phyloP scores from a whole-genome alignment of 352 stramenopile genomes.

The Pythium chondricola region DNA sequence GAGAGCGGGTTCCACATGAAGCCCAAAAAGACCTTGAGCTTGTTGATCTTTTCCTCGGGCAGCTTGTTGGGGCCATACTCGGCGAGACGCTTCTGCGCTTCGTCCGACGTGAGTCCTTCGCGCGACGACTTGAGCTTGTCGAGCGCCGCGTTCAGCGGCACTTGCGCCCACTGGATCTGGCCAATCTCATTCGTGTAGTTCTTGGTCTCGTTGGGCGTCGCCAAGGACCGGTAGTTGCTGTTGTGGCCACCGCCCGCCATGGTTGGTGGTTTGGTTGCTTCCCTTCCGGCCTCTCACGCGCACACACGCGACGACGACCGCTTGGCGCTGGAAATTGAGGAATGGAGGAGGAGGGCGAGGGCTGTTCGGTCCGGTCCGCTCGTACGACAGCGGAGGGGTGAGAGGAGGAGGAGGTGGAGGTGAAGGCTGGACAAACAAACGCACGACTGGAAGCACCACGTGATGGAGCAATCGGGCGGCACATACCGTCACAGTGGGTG shows the following conservation, averaged over 20 bases:
- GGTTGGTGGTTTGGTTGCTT: conserved; percentile 25
- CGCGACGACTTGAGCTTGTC: conserved; percentile 77
- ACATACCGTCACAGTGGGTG: conserved; percentile 3
- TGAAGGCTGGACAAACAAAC: too few relatives aligned
- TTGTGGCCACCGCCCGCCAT: conserved; percentile 37
- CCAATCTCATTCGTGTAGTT: conserved; percentile 77
- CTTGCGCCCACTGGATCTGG: conserved; percentile 66
- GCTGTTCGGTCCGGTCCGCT: too few relatives aligned
- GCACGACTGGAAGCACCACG: too few relatives aligned
- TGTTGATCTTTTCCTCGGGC: conserved; percentile 71
- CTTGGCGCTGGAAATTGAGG: conserved; percentile 55
- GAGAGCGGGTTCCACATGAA: conserved; percentile 85
- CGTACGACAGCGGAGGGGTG: neutral
- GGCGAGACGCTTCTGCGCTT: conserved; percentile 64
- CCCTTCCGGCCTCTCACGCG: conserved; percentile 8
- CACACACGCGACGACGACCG: conserved; percentile 6
- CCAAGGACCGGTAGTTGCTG: conserved; percentile 74
- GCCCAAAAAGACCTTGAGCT: conserved; percentile 65
- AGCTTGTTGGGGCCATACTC: conserved; percentile 83
- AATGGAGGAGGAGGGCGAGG: conserved; percentile 28
- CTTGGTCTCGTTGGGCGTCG: conserved; percentile 69
- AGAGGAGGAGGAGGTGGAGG: neutral
- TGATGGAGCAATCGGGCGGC: conserved; percentile 9
- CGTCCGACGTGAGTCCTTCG: conserved; percentile 62
- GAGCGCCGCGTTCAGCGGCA: conserved; percentile 72